Evolutionary conservation across 1,284 basidiomycete genomes (phyloP).

Genomic region (Pyrrhoderma noxium): DNA sequence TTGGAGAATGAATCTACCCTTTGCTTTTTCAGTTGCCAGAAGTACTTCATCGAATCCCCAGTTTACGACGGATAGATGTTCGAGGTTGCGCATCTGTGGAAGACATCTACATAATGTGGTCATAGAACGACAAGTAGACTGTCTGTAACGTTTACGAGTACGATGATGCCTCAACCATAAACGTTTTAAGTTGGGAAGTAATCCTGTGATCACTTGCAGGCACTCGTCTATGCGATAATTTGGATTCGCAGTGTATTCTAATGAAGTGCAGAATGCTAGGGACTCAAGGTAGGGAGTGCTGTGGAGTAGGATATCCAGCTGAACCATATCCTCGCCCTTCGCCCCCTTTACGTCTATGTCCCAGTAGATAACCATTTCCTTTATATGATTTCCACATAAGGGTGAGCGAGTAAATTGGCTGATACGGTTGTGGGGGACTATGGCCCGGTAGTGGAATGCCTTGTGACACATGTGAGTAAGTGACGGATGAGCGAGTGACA

Average conservation of each 20-base stretch:
- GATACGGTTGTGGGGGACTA: constrained; percentile 3
- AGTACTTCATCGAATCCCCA: not conserved
- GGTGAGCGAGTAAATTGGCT: not conserved
- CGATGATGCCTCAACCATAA: constrained; percentile 1
- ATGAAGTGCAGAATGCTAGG: constrained; percentile 1
- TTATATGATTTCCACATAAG: constrained; percentile 1
- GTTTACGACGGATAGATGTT: not conserved
- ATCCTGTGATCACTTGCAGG: not conserved
- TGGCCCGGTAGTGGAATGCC: not conserved
- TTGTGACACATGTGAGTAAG: not conserved
- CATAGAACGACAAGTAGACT: not conserved
- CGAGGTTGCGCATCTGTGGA: not conserved
- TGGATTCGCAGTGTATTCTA: not conserved
- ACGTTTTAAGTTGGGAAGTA: not conserved
- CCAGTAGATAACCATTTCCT: constrained; percentile 8
- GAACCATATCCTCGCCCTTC: constrained; percentile 1
- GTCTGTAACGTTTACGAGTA: not conserved
- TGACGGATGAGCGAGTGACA: constrained; percentile 5
- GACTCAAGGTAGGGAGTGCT: not conserved
- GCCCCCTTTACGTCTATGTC: not conserved
- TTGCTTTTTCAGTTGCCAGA: not conserved
- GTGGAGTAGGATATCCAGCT: constrained; percentile 1
- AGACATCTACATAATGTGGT: not conserved
- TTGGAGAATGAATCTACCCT: too few species aligned
- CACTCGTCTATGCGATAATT: not conserved